These are phyloP conservation scores for Scheffersomyces segobiensis DNA, from an alignment of 1,139 yeast genomes.

Conservation along the genomic window DNA sequence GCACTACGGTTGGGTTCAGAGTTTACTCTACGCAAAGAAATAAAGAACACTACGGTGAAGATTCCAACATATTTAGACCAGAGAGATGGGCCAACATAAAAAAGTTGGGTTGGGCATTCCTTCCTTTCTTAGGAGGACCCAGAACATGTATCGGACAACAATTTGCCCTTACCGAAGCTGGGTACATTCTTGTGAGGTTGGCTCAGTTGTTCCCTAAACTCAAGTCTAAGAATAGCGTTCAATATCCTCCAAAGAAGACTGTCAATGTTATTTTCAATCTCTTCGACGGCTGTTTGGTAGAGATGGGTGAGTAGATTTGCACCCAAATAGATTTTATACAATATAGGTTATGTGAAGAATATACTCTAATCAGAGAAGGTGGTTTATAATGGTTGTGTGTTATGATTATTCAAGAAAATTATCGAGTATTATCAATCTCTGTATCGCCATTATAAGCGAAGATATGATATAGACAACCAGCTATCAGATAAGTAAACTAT, in stretches of 20 bases:
- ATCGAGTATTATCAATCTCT: neutral
- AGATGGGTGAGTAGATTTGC: neutral
- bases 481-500: no score
- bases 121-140: constrained; percentile 42
- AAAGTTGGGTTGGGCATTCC: constrained; percentile 37
- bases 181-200: constrained; percentile 23
- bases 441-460: no score
- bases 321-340: neutral
- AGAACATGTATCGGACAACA: constrained; percentile 41
- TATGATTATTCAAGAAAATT: no score
- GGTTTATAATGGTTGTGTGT: neutral
- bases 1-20: constrained; percentile 2
- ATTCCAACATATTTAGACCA: constrained; percentile 7
- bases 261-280: constrained; percentile 30
- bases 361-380: neutral
- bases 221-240: constrained; percentile 16
- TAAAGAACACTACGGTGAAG: constrained; percentile 5
- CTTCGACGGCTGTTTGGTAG: constrained; percentile 21
- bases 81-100: constrained; percentile 2
- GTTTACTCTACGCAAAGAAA: neutral
- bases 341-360: neutral
- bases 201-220: constrained; percentile 28
- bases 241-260: constrained; percentile 28
- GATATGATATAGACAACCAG: no score
- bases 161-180: constrained; percentile 41